These are phyloP conservation scores for Zelonia costaricensis DNA, from an alignment of 208 protist species.

Conservation along the genomic window DNA sequence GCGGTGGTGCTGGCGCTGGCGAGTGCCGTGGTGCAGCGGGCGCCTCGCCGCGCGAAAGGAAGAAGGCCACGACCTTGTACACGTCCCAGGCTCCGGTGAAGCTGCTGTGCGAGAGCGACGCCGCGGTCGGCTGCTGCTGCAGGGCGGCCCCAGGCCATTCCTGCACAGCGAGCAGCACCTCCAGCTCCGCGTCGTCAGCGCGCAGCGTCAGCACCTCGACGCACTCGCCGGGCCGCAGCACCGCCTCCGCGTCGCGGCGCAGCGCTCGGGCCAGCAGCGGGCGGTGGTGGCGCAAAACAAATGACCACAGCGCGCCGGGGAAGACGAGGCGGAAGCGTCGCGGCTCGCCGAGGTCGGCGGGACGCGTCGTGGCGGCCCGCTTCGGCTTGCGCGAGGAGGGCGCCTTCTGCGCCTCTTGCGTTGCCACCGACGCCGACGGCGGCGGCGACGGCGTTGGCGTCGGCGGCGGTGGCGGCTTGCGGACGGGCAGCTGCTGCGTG, in stretches of 20 bases:
- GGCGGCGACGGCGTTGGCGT: neutral
- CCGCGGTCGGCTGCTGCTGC: neutral
- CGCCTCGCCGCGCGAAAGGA: neutral
- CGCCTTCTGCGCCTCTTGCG: neutral
- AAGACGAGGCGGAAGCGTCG: constrained; percentile 14
- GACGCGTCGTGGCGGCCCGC: too few relatives aligned
- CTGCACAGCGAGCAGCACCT: constrained; percentile 13
- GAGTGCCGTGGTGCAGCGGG: neutral
- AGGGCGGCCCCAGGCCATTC: too few relatives aligned
- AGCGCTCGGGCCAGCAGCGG: constrained; percentile 11
- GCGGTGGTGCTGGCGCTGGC: neutral
- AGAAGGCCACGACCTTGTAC: constrained; percentile 15
- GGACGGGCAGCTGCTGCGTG: neutral
- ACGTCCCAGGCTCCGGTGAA: constrained; percentile 19
- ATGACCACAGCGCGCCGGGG: constrained; percentile 17
- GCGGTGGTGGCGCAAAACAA: constrained; percentile 9
- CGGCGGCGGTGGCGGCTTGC: neutral
- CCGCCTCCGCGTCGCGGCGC: constrained; percentile 3
- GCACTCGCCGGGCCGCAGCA: neutral
- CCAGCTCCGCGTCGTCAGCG: constrained; percentile 9
- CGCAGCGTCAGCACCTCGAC: constrained; percentile 18
- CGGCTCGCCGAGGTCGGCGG: neutral
- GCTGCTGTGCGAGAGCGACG: neutral
- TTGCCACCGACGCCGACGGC: neutral
- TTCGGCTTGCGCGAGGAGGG: neutral